phyloP scores from a whole-genome alignment of 306 rosid species.

The Dalbergia oliveri region DNA sequence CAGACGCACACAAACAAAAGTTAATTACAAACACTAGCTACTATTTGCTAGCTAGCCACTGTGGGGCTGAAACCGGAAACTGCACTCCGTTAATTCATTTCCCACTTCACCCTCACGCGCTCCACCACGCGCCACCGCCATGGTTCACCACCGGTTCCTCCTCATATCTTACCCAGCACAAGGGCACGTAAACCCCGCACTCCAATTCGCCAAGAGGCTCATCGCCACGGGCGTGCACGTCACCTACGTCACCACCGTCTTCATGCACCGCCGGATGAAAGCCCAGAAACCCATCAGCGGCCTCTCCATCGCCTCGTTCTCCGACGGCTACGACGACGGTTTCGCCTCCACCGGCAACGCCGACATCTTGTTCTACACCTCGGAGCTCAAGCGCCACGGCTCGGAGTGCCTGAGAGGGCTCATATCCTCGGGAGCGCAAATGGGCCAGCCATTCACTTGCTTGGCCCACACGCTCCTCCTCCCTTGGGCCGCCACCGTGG shows the following conservation, averaged over 20 bases:
- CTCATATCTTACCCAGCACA: constrained; percentile 52
- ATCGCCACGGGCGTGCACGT: constrained; percentile 45
- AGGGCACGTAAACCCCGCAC: constrained; percentile 65
- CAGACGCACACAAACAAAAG: too few relatives aligned
- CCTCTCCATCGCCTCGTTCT: constrained; percentile 50
- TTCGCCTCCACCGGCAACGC: neutral
- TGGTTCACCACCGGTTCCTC: constrained; percentile 52
- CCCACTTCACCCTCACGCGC: too few relatives aligned
- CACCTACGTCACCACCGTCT: constrained; percentile 45
- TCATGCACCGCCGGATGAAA: constrained; percentile 41
- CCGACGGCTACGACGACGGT: constrained; percentile 63
- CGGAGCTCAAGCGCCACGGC: constrained; percentile 49
- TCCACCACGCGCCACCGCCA: constrained; percentile 28
- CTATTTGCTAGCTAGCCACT: too few relatives aligned
- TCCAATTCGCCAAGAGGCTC: constrained; percentile 58
- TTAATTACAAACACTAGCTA: too few relatives aligned
- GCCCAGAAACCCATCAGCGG: constrained; percentile 10
- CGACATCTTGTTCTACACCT: neutral
- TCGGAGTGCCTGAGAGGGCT: constrained; percentile 27
- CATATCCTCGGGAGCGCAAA: constrained; percentile 22
- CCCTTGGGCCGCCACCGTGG: constrained; percentile 53
- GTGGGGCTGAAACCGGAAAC: too few relatives aligned
- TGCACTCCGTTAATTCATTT: too few relatives aligned
- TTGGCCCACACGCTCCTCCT: constrained; percentile 45
- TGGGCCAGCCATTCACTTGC: constrained; percentile 51